phyloP scores from a whole-genome alignment of 2,329 filamentous ascomycete species.

The Bertia moriformis region DNA sequence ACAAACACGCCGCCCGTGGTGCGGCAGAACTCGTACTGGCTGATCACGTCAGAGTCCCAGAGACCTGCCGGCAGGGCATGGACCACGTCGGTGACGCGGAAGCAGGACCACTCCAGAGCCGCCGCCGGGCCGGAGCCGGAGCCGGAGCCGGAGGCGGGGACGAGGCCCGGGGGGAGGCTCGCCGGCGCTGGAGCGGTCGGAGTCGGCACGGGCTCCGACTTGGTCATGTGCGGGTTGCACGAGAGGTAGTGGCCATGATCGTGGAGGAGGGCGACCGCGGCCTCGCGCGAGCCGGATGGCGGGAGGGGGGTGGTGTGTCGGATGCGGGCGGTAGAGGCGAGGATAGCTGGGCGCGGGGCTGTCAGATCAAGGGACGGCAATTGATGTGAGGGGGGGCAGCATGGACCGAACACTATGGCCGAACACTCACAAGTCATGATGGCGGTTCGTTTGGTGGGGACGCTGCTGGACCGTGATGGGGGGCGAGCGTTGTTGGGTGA shows the following conservation, averaged over 20 bases:
- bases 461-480: too few relatives aligned
- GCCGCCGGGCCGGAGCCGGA: too few relatives aligned
- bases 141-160: conserved; percentile 7
- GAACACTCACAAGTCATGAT: too few relatives aligned
- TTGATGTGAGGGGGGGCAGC: too few relatives aligned
- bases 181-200: conserved; percentile 15
- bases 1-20: conserved; percentile 33
- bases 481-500: too few relatives aligned
- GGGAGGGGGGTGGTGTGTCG: conserved; percentile 28
- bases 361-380: too few relatives aligned
- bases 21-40: conserved; percentile 36
- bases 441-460: too few relatives aligned
- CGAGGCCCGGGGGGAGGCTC: conserved; percentile 8
- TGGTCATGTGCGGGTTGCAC: conserved; percentile 34
- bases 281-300: conserved; percentile 7
- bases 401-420: too few relatives aligned
- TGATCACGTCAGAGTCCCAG: conserved; percentile 37
- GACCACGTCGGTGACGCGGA: conserved; percentile 31
- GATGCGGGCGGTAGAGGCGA: conserved; percentile 26
- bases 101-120: too few relatives aligned
- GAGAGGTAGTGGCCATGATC: conserved; percentile 34
- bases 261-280: conserved; percentile 28
- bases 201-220: conserved; percentile 19
- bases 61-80: conserved; percentile 37
- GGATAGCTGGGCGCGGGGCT: conserved; percentile 17